Conservation (phyloP, 192 early-diverging fungal genomes). For the Diversispora epigaea region DNA sequence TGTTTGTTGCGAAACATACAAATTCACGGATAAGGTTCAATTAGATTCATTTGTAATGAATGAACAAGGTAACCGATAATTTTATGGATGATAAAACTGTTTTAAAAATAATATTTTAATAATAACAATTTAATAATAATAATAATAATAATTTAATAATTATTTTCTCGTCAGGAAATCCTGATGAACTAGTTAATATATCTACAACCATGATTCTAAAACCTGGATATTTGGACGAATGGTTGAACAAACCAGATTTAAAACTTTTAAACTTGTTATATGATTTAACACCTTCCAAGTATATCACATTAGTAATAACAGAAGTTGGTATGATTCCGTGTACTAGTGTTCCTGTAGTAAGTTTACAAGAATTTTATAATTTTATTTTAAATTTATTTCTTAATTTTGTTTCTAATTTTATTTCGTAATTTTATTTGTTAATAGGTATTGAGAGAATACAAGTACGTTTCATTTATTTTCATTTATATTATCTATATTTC, state of each 20-base stretch:
- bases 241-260: slow-evolving; percentile 76
- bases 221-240: slow-evolving; percentile 47
- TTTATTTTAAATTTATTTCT: neutral
- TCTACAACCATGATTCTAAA: slow-evolving; percentile 24
- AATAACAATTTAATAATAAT: too few relatives aligned
- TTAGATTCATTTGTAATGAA: slow-evolving; percentile 97
- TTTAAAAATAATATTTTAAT: neutral
- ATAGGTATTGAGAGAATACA: neutral
- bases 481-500: too few relatives aligned
- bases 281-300: slow-evolving; percentile 94
- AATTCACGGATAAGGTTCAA: slow-evolving; percentile 89
- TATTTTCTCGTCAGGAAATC: slow-evolving; percentile 30
- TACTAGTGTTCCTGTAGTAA: slow-evolving; percentile 80
- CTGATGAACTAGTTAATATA: slow-evolving; percentile 76
- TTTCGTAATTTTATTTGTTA: neutral
- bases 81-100: neutral
- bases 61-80: slow-evolving; percentile 67
- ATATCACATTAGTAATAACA: slow-evolving; percentile 85
- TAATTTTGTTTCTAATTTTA: neutral
- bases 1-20: slow-evolving; percentile 92
- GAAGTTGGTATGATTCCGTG: slow-evolving; percentile 91
- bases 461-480: neutral
- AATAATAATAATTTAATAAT: neutral
- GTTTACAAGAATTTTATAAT: neutral
- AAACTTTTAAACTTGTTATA: slow-evolving; percentile 89